phyloP scores from a whole-genome alignment of 1,284 basidiomycete species.

The Sanghuangporus sanghuang region DNA sequence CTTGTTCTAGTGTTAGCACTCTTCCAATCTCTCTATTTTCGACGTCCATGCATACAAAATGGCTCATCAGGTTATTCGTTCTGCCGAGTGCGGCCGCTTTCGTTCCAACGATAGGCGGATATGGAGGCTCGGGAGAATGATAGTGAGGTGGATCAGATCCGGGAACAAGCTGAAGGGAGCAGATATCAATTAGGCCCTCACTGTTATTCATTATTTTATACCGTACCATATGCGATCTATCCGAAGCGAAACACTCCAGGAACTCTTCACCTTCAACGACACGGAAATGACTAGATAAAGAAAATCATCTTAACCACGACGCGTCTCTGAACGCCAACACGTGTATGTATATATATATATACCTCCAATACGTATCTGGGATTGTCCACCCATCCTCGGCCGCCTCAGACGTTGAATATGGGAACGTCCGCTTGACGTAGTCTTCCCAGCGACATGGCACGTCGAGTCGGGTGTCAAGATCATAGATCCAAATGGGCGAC shows the following conservation, averaged over 20 bases:
- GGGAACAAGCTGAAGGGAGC: not conserved
- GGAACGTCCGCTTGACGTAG: conserved; percentile 16
- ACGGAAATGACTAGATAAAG: conserved; percentile 31
- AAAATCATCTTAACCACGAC: not conserved
- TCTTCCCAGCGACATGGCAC: conserved; percentile 42
- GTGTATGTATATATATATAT: not conserved
- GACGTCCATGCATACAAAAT: conserved; percentile 51
- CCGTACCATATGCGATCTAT: conserved; percentile 70
- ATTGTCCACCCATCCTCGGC: conserved; percentile 23
- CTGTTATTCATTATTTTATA: not conserved
- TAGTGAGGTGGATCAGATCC: conserved; percentile 14
- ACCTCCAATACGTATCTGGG: conserved; percentile 11
- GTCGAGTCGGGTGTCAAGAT: conserved; percentile 50
- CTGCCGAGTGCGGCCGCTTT: conserved; percentile 36
- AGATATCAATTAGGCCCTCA: not conserved
- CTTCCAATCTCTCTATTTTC: conserved; percentile 31
- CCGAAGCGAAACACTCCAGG: conserved; percentile 64
- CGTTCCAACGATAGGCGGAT: conserved; percentile 47
- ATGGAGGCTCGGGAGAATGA: conserved; percentile 43
- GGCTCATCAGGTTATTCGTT: conserved; percentile 54
- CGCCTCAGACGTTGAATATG: conserved; percentile 2
- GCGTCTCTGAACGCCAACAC: not conserved
- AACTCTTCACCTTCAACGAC: conserved; percentile 48
- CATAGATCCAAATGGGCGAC: conserved; percentile 50
- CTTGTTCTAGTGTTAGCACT: conserved; percentile 24